Base-by-base conservation (phyloP, 306 rosid genomes). In the Dalbergia oliveri region DNA sequence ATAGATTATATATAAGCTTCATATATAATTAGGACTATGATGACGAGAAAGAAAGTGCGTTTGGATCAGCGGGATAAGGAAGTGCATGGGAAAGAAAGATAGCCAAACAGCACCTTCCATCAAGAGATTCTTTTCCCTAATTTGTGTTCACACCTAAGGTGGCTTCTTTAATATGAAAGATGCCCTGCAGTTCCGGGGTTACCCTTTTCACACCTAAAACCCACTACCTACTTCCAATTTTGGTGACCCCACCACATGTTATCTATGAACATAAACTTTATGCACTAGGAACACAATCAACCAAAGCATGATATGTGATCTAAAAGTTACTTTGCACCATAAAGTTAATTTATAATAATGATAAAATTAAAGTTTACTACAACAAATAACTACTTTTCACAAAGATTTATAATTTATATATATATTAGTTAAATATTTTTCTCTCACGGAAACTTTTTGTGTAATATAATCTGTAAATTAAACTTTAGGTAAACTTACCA, bases 141-240 rank as follows among this genome's bases (percentile, higher is more conserved):
- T 76, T 76, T 79, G 91, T 63, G 91, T 90, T 88, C 94, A 90
- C 94, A 90, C 92, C 12, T 75, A 1, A 84, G 90, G 5, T 66
- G 14, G 23, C 76, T 26, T 23, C 43, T 70, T 70, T 31, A 54
- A 51, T 50, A 68, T 66, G n/a, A 59, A 69, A 58, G 39, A 49
- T 59, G 35, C 60, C 18, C 37, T 23, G 2, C 72, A 85, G 79
- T 81, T 57, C 88, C 79, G 5, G 3, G 9, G 66, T 4, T 1
- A 21, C 8, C 77, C 75, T 5, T 76, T 88, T 90, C 92, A 84
- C 88, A 90, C 94, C 79, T 14, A 50, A 66, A 39, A 18, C 77
- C 77, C 43, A 9, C 61, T 69, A 56, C 58, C 69, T 26, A 67
- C 8, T 68, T 66, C 58, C 66, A 54, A 5, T 44, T 66, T 23